phyloP scores from a whole-genome alignment of 73 alveolate genomes.

The Stentor coeruleus region DNA sequence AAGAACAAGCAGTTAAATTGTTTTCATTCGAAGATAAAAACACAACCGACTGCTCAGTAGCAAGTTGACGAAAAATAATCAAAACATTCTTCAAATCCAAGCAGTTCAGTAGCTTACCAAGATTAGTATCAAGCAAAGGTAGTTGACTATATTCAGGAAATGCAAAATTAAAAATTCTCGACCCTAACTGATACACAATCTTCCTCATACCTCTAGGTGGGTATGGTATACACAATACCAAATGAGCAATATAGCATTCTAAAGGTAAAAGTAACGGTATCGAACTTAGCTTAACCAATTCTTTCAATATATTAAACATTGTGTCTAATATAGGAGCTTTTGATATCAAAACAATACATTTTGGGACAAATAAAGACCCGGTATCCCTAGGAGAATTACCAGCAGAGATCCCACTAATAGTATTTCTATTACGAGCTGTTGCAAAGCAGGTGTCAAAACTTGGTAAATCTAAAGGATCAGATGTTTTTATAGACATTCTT shows the following conservation, averaged over 20 bases:
- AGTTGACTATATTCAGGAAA: constrained; percentile 5
- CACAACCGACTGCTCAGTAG: constrained; percentile 16
- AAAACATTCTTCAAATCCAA: not conserved
- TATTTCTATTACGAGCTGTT: not conserved
- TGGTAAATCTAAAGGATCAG: not conserved
- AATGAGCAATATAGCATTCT: not conserved
- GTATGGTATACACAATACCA: not conserved
- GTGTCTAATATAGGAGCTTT: not conserved
- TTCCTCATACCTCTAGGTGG: not conserved
- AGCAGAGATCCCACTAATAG: not conserved
- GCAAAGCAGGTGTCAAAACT: not conserved
- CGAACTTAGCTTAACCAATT: not conserved
- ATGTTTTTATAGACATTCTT: not conserved
- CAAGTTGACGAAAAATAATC: not conserved
- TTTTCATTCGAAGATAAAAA: constrained; percentile 14
- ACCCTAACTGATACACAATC: not conserved
- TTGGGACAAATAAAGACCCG: not conserved
- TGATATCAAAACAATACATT: not conserved
- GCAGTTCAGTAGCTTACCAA: not conserved
- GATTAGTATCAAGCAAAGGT: constrained; percentile 15
- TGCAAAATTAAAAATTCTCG: not conserved
- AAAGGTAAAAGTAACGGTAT: not conserved
- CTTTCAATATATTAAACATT: not conserved
- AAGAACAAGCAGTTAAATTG: not conserved
- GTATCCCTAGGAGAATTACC: not conserved